Evolutionary conservation across 495 filamentous ascomycete genomes (phyloP).

Genomic region (Penicillium paxilli): DNA sequence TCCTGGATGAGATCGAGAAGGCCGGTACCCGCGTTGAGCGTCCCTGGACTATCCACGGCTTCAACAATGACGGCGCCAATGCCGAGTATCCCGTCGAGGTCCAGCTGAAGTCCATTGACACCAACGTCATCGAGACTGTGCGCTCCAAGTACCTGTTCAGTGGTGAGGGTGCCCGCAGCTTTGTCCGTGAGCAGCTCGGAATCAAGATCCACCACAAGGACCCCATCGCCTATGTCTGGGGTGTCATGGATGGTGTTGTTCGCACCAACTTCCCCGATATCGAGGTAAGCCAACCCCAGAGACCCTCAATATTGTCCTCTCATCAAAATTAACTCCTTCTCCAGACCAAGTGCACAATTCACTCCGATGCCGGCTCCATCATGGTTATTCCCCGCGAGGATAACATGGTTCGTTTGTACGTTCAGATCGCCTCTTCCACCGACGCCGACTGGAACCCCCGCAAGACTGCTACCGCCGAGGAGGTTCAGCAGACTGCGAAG

Average conservation of each 20-base stretch:
- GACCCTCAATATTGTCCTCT: no score
- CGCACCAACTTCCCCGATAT: slow-evolving; percentile 86
- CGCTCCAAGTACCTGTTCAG: slow-evolving; percentile 66
- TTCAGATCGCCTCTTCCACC: slow-evolving; percentile 67
- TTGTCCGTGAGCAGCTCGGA: slow-evolving; percentile 58
- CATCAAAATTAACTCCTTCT: slow-evolving; percentile 3
- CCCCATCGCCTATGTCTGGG: slow-evolving; percentile 68
- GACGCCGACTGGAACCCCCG: slow-evolving; percentile 57
- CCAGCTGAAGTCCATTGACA: slow-evolving; percentile 72
- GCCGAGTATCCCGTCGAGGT: slow-evolving; percentile 64
- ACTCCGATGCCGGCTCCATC: slow-evolving; percentile 64
- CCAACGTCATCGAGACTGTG: slow-evolving; percentile 63
- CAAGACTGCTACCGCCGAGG: slow-evolving; percentile 53
- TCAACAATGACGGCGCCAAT: slow-evolving; percentile 58
- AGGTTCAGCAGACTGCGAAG: slow-evolving; percentile 62
- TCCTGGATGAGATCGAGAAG: slow-evolving; percentile 63
- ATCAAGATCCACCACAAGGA: slow-evolving; percentile 63
- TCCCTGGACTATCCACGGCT: slow-evolving; percentile 63
- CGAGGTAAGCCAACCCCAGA: slow-evolving; percentile 37
- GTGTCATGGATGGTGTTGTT: slow-evolving; percentile 83
- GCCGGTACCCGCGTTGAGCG: slow-evolving; percentile 57
- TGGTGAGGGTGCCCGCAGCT: slow-evolving; percentile 65
- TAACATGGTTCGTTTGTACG: slow-evolving; percentile 76
- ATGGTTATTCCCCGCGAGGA: slow-evolving; percentile 81
- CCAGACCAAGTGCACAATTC: slow-evolving; percentile 88